Evolutionary conservation across 768 basidiomycete genomes (phyloP).

Genomic region (Suillus ampliporus): DNA sequence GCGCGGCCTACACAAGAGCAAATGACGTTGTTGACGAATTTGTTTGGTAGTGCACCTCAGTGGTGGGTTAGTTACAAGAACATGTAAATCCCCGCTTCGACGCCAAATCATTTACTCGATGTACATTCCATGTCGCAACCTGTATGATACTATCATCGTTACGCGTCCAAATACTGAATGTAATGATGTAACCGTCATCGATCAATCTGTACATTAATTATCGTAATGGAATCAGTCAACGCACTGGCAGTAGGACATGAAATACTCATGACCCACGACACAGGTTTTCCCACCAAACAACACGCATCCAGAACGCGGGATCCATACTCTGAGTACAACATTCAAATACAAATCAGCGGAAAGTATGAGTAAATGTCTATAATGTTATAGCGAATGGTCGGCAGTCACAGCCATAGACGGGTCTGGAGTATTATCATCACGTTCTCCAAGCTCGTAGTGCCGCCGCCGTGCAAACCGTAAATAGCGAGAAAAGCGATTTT

Average conservation of each 20-base stretch:
- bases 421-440: conserved; percentile 39
- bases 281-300: background rate
- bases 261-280: background rate
- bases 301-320: background rate
- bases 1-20: background rate
- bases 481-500: conserved; percentile 62
- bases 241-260: background rate
- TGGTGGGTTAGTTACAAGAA: background rate
- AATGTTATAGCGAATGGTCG: conserved; percentile 14
- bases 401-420: conserved; percentile 24
- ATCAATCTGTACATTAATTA: too few relatives aligned
- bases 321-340: background rate
- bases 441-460: conserved; percentile 46
- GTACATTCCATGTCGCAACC: too few relatives aligned
- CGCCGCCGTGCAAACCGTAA: conserved; percentile 56
- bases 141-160: too few relatives aligned
- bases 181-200: too few relatives aligned
- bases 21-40: background rate
- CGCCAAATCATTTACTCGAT: too few relatives aligned
- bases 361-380: background rate
- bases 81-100: background rate
- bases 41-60: background rate
- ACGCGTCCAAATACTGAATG: too few relatives aligned
- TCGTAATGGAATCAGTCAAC: background rate
- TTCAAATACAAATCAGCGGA: conserved; percentile 2